Conservation (phyloP, 2,329 filamentous ascomycete genomes). For the Sporothrix sp. region DNA sequence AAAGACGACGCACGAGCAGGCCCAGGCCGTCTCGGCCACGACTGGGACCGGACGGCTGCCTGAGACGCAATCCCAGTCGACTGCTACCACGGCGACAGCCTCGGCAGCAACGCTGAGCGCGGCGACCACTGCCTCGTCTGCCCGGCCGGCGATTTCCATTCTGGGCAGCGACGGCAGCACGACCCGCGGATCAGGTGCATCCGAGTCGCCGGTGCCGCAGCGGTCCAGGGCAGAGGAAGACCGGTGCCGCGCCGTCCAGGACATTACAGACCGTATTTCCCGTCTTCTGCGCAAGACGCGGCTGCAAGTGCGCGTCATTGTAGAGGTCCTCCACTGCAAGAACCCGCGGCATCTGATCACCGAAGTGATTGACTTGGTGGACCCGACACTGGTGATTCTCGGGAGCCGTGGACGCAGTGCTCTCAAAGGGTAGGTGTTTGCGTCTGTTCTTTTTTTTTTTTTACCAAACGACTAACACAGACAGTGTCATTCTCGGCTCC, state of each 20-base stretch:
- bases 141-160: conserved; percentile 25
- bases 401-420: conserved; percentile 86
- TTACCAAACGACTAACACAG: not conserved
- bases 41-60: conserved; percentile 30
- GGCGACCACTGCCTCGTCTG: conserved; percentile 24
- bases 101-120: conserved; percentile 18
- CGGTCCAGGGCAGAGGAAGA: conserved; percentile 62
- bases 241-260: conserved; percentile 67
- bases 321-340: conserved; percentile 98
- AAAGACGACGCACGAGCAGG: conserved; percentile 66
- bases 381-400: conserved; percentile 85
- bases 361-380: conserved; percentile 89
- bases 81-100: conserved; percentile 5
- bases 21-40: conserved; percentile 59
- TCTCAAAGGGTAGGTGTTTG: conserved; percentile 67
- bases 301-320: conserved; percentile 82
- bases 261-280: conserved; percentile 77
- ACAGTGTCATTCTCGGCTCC: conserved; percentile 81
- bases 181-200: conserved; percentile 20
- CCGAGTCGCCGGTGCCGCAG: conserved; percentile 29
- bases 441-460: not conserved
- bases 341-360: conserved; percentile 93
- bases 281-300: conserved; percentile 81
- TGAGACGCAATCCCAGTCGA: conserved; percentile 14
- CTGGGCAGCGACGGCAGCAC: conserved; percentile 27